A percentile compares a stretch with the other conserved stretches of the same genome.
Conservation (phyloP, 139 green algal genomes). For the Chlorella ohadii region DNA sequence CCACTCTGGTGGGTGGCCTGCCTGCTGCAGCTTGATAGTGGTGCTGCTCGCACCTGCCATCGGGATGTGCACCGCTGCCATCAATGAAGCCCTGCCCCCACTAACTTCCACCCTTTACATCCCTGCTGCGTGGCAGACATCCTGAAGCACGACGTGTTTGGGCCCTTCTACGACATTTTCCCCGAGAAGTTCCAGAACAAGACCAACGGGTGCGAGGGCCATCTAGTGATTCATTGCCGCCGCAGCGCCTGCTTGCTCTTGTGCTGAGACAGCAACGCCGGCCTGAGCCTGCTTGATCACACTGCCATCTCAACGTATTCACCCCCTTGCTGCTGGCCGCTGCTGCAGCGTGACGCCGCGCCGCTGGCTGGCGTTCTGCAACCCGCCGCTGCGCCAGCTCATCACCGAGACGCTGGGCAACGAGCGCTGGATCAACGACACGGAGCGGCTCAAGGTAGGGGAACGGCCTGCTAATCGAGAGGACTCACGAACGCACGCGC, state of each 20-base stretch:
- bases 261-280: too few species aligned
- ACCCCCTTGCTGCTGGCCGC: too few species aligned
- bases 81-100: background rate
- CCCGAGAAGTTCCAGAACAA: slow-evolving; percentile 97
- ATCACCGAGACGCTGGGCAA: slow-evolving; percentile 90
- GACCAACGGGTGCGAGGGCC: slow-evolving; percentile 86
- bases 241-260: too few species aligned
- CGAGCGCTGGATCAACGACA: slow-evolving; percentile 93
- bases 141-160: slow-evolving; percentile 52
- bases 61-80: background rate
- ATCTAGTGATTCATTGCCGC: too few species aligned
- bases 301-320: too few species aligned
- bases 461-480: too few species aligned
- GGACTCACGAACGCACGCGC: too few species aligned
- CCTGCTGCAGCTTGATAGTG: background rate
- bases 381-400: slow-evolving; percentile 87
- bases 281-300: too few species aligned
- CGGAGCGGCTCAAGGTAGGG: slow-evolving; percentile 56
- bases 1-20: slow-evolving; percentile 72
- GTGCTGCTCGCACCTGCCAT: background rate
- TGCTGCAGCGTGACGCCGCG: slow-evolving; percentile 76
- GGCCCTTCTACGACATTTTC: slow-evolving; percentile 71
- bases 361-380: slow-evolving; percentile 96
- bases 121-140: slow-evolving; percentile 23
- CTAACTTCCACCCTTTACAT: background rate